Conservation (phyloP, 495 filamentous ascomycete genomes). For the Penicillium flavigenum region DNA sequence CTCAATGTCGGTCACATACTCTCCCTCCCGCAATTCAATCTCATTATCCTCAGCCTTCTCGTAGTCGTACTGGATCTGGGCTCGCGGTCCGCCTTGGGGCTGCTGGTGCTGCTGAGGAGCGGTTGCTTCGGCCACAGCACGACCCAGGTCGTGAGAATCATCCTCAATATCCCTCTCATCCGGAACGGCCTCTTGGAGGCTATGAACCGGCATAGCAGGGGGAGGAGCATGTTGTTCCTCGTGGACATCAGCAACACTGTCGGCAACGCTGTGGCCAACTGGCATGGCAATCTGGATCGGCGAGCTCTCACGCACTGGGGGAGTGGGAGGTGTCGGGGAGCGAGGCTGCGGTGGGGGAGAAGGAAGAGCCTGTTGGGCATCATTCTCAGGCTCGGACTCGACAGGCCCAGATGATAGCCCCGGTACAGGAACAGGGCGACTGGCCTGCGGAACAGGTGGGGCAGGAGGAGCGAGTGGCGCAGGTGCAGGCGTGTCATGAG, state of each 20-base stretch:
- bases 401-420: constrained; percentile 62
- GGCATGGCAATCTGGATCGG: constrained; percentile 89
- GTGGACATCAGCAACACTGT: constrained; percentile 51
- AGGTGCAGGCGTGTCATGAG: constrained; percentile 58
- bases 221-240: constrained; percentile 51
- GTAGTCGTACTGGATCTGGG: constrained; percentile 89
- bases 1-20: constrained; percentile 90
- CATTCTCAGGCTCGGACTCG: constrained; percentile 47
- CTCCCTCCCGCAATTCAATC: constrained; percentile 84
- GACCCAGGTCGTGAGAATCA: constrained; percentile 63
- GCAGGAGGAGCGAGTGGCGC: constrained; percentile 16
- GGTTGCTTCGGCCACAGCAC: constrained; percentile 59
- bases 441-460: constrained; percentile 34
- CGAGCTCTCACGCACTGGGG: constrained; percentile 56
- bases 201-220: constrained; percentile 55
- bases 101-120: constrained; percentile 31
- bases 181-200: constrained; percentile 58
- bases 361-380: constrained; percentile 44
- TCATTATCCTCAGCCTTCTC: constrained; percentile 98
- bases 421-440: constrained; percentile 66
- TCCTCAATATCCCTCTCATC: constrained; percentile 63
- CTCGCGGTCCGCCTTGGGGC: constrained; percentile 55
- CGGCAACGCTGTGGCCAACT: constrained; percentile 69
- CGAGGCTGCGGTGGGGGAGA: constrained; percentile 58
- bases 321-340: constrained; percentile 61